Evolutionary conservation across 352 stramenopile genomes (phyloP).

Genomic region (Globisporangium ultimum): DNA sequence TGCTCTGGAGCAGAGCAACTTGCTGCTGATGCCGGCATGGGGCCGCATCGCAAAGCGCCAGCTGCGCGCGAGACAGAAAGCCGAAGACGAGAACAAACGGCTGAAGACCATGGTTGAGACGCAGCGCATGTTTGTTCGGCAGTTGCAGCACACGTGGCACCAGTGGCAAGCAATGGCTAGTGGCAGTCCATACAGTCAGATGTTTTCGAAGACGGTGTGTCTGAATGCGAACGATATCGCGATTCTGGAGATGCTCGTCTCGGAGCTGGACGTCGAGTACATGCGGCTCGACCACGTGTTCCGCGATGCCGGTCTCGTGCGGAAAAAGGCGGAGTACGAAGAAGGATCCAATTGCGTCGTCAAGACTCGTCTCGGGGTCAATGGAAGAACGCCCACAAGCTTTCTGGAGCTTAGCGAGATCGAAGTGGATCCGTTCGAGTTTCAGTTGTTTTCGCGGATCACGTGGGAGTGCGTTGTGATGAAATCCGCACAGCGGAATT

Average conservation of each 20-base stretch:
- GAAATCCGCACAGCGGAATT: not conserved
- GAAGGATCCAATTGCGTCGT: not conserved
- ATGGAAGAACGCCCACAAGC: not conserved
- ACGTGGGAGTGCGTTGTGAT: not conserved
- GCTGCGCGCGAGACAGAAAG: not conserved
- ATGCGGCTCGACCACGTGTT: constrained; percentile 3
- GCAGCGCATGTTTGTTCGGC: constrained; percentile 7
- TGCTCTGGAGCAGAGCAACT: constrained; percentile 2
- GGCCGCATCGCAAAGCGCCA: constrained; percentile 13
- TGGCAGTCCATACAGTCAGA: not conserved
- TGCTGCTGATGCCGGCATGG: constrained; percentile 9
- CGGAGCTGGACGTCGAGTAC: constrained; percentile 6
- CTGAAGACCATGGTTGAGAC: constrained; percentile 5
- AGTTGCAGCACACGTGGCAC: constrained; percentile 8
- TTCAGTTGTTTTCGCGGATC: not conserved
- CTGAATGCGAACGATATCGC: not conserved
- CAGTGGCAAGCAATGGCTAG: not conserved
- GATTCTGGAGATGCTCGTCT: constrained; percentile 3
- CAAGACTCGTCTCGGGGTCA: not conserved
- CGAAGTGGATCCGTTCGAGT: not conserved
- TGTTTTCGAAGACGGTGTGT: not conserved
- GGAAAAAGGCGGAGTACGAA: no score
- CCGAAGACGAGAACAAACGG: constrained; percentile 8
- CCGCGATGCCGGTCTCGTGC: not conserved
- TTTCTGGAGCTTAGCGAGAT: not conserved